phyloP scores from a whole-genome alignment of 768 basidiomycete species.

The Macrolepiota fuliginosa region DNA sequence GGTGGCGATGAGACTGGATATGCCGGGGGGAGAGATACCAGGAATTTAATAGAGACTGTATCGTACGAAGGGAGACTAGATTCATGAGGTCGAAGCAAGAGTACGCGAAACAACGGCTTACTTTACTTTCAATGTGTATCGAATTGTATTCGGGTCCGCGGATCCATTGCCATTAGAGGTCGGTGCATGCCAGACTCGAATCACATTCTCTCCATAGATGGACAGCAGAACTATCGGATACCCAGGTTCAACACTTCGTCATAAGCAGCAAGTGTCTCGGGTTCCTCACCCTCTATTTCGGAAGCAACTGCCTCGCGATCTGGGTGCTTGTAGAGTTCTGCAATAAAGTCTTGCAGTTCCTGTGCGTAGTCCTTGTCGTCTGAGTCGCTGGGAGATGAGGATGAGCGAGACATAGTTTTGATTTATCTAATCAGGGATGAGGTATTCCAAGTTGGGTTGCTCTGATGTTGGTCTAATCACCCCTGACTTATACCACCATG shows the following conservation, averaged over 20 bases:
- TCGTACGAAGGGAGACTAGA: slow-evolving; percentile 54
- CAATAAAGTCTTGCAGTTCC: slow-evolving; percentile 33
- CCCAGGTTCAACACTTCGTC: not conserved
- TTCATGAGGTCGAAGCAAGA: slow-evolving; percentile 19
- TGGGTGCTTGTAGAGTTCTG: slow-evolving; percentile 30
- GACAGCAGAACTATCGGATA: slow-evolving; percentile 62
- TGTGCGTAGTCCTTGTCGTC: slow-evolving; percentile 23
- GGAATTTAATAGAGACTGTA: slow-evolving; percentile 46
- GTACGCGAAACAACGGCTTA: slow-evolving; percentile 32
- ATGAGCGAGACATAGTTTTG: slow-evolving; percentile 20
- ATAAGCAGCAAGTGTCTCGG: not conserved
- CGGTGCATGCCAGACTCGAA: slow-evolving; percentile 55
- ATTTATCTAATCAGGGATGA: slow-evolving; percentile 17
- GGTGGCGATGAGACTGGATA: slow-evolving; percentile 75
- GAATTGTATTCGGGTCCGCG: slow-evolving; percentile 35
- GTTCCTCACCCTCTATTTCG: slow-evolving; percentile 41
- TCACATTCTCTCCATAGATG: slow-evolving; percentile 72
- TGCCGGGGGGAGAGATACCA: slow-evolving; percentile 54
- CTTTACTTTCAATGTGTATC: slow-evolving; percentile 67
- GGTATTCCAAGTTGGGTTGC: not conserved
- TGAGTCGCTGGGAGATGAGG: slow-evolving; percentile 22
- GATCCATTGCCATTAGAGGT: slow-evolving; percentile 21
- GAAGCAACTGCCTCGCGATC: slow-evolving; percentile 41
- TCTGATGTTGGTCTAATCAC: not conserved
- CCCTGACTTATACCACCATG: slow-evolving; percentile 7